phyloP scores from a whole-genome alignment of 2,329 filamentous ascomycete species.

The Penicillium nordicum region DNA sequence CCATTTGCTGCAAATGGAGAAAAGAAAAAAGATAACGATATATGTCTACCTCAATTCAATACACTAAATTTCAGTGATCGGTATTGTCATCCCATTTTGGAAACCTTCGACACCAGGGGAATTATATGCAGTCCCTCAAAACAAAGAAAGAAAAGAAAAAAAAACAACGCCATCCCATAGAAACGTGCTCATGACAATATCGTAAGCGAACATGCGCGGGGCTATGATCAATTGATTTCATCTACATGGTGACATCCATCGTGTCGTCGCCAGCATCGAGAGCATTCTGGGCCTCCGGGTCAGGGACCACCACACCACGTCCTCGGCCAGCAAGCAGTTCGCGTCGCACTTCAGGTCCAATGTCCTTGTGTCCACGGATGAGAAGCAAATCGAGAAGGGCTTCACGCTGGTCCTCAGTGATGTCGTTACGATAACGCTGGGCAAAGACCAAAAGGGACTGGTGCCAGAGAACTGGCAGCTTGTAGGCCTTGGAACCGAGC shows the following conservation, averaged over 20 bases:
- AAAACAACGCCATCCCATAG: constrained; percentile 26
- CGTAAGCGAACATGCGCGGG: constrained; percentile 24
- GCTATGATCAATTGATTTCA: constrained; percentile 1
- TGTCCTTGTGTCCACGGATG: constrained; percentile 77
- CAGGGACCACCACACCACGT: constrained; percentile 62
- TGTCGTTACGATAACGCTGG: constrained; percentile 90
- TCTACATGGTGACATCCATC: constrained; percentile 65
- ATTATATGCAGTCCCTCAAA: constrained; percentile 22
- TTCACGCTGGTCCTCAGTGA: constrained; percentile 92
- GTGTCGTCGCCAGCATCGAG: constrained; percentile 78
- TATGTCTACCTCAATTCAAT: constrained; percentile 1
- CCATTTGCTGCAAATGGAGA: neutral
- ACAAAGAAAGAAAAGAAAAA: constrained; percentile 16
- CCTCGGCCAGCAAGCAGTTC: constrained; percentile 86
- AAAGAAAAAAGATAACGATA: neutral
- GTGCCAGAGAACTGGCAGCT: constrained; percentile 92
- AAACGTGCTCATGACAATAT: constrained; percentile 26
- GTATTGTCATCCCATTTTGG: constrained; percentile 10
- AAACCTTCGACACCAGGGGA: constrained; percentile 20
- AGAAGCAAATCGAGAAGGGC: constrained; percentile 83
- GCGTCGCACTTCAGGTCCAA: constrained; percentile 85
- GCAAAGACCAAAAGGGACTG: constrained; percentile 90
- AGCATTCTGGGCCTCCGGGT: constrained; percentile 53
- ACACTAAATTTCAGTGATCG: constrained; percentile 1
- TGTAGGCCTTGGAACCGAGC: constrained; percentile 54